Base-by-base conservation (phyloP, 139 green algal species). In the Chlamydomonas sphaeroides region DNA sequence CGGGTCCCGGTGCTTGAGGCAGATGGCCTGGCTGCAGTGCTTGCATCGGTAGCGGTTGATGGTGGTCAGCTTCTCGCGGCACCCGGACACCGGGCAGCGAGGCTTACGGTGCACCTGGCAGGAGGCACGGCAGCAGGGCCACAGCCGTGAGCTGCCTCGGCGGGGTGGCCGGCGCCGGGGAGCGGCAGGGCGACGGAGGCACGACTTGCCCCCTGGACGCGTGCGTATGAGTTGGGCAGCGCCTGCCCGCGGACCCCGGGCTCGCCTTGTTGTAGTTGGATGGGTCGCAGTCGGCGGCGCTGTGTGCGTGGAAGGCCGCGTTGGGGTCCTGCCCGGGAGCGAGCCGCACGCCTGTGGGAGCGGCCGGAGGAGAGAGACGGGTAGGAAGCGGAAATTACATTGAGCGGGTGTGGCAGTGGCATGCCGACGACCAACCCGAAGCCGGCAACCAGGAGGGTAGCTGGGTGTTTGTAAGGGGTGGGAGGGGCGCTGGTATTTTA, bases 1-100 rank as follows among this genome's bases (percentile, higher is more conserved):
- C 8, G 65, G 53, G 28, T 94, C 86, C 23, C 94, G 84, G 86
- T 97, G 94, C 70, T 80, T 87, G 21, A 97, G 73, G 82, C 94
- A 97, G 7, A 96, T 87, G 1, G 61, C n/a, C 28, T 74, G 68
- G 28, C 65, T 65, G 88, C 88, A 94, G 5, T 33, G 48, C 57
- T 92, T 91, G 89, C 93, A 97, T 11, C 61, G 72, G 76, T 93
- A 95, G 4, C 80, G 88, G 85, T 96, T 97, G 61, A 93, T 85
- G 41, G 74, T 88, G n/a, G 71, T 93, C 11, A 98, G 89, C 85
- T 91, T 93, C 84, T 96, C 91, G 45, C 84, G 86, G 85, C 94
- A 98, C 17, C 88, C 76, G 0, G 26, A 35, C 15, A 88, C 83
- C 3, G 75, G 75, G 59, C 83, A 88, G 10, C n/a, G n/a, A n/a